phyloP scores from a whole-genome alignment of 2,329 filamentous ascomycete genomes.

The Colletotrichum sp. region DNA sequence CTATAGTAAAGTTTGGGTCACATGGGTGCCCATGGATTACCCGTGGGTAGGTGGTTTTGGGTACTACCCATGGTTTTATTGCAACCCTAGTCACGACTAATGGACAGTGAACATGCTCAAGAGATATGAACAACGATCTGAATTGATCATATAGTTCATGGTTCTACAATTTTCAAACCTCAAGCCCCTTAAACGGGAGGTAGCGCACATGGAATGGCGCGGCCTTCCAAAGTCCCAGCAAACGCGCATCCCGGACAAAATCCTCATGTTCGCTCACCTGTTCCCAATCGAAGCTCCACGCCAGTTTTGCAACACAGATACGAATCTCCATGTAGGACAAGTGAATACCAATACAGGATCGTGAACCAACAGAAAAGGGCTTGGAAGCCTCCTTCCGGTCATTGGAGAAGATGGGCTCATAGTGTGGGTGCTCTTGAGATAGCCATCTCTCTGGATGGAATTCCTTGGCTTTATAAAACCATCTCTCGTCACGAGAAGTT shows the following conservation, averaged over 20 bases:
- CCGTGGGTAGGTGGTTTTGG: too few relatives aligned
- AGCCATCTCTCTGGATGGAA: constrained; percentile 10
- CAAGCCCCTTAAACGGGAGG: not conserved
- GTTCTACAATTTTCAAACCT: not conserved
- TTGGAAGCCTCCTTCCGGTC: constrained; percentile 1
- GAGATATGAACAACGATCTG: not conserved
- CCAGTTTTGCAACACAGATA: not conserved
- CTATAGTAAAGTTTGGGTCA: not conserved
- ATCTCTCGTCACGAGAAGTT: not conserved
- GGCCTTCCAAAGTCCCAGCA: constrained; percentile 4
- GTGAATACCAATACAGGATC: not conserved
- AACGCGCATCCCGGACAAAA: not conserved
- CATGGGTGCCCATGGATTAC: too few relatives aligned
- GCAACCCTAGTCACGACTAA: not conserved
- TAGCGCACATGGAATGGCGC: constrained; percentile 1
- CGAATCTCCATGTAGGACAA: not conserved
- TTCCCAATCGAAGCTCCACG: not conserved
- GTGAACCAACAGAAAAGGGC: not conserved
- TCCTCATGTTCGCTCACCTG: not conserved
- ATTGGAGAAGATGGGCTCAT: not conserved
- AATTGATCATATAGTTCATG: too few relatives aligned
- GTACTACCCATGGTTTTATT: too few relatives aligned
- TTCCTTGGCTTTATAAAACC: not conserved
- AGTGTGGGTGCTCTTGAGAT: not conserved
- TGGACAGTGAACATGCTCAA: not conserved